These are phyloP conservation scores for Globisporangium sylvaticum DNA, from an alignment of 352 stramenopile species.

Conservation along the genomic window DNA sequence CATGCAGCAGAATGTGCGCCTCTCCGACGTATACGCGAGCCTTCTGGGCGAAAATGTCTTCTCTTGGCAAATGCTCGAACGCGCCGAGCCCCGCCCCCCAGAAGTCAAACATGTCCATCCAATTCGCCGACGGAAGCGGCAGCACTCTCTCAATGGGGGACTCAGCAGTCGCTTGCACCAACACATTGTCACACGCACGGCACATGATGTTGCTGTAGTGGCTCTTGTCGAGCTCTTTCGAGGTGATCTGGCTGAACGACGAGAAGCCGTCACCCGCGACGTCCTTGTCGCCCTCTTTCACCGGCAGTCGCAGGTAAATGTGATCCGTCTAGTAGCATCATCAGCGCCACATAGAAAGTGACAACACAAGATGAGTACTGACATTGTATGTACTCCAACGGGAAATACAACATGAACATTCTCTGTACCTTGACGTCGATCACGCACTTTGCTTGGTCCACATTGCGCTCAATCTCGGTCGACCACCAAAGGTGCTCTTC, in stretches of 20 bases:
- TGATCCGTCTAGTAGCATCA: conserved; percentile 32
- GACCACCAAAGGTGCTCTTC: conserved; percentile 29
- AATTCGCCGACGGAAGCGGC: conserved; percentile 74
- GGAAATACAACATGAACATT: neutral
- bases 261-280: conserved; percentile 41
- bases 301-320: conserved; percentile 59
- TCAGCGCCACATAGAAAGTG: neutral
- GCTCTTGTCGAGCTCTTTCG: conserved; percentile 32
- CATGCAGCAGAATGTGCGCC: conserved; percentile 60
- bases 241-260: conserved; percentile 50
- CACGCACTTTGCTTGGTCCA: conserved; percentile 35
- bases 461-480: conserved; percentile 51
- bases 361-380: neutral
- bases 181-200: conserved; percentile 27
- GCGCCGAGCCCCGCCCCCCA: conserved; percentile 73
- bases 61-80: conserved; percentile 74
- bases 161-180: conserved; percentile 13
- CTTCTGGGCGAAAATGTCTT: conserved; percentile 53
- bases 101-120: conserved; percentile 88
- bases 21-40: conserved; percentile 59
- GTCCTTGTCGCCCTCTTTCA: conserved; percentile 46
- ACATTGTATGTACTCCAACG: neutral
- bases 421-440: conserved; percentile 6
- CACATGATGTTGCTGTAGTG: conserved; percentile 47
- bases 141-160: conserved; percentile 48